Evolutionary conservation across 2,329 filamentous ascomycete genomes (phyloP), one percentile per base, ranked within the genome.

Genomic region (Penicillium digitatum): DNA sequence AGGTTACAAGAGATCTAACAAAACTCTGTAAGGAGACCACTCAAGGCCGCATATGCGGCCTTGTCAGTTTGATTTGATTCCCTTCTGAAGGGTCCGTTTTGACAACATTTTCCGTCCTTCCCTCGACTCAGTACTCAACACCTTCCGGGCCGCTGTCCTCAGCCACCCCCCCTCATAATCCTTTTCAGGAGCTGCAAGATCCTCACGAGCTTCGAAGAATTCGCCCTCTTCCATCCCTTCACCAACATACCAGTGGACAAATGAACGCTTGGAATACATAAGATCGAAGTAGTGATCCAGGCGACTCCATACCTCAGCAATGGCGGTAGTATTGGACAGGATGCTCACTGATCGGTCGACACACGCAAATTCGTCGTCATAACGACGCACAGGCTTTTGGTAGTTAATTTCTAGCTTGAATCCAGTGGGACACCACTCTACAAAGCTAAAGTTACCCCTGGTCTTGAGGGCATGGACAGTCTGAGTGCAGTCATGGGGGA

Each of bases 151-250:
- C 7, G 8, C 44, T 34, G 3, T 53, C 44, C 32, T 50, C 83
- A 58, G 88, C 88, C 65, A 92, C 88, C 81, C 92, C 81, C 92
- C 89, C 76, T 91, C 88, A 72, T 93, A 93, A 68, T 93, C 89
- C 79, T 87, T 89, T 81, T 93, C 89, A 32, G 94, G 80, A 45
- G 89, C 89, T 60, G 89, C 89, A 58, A 94, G 80, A 73, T 94
- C 89, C 79, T 94, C 89, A 65, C 89, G 87, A 59, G 89, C 89
- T 76, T 94, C 89, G 60, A 86, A 88, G 79, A 94, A 94, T 76
- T 94, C 89, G 67, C 89, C 89, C 74, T 94, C 89, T 79, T 94
- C 89, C 89, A 94, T 94, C 78, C 89, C 89, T 78, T 94, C 89
- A 63, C 89, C 89, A 51, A 94, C 89, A 64, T 87, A 87, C 84